Conservation (phyloP, 192 early-diverging fungal species). For the Cladochytrium replicatum region DNA sequence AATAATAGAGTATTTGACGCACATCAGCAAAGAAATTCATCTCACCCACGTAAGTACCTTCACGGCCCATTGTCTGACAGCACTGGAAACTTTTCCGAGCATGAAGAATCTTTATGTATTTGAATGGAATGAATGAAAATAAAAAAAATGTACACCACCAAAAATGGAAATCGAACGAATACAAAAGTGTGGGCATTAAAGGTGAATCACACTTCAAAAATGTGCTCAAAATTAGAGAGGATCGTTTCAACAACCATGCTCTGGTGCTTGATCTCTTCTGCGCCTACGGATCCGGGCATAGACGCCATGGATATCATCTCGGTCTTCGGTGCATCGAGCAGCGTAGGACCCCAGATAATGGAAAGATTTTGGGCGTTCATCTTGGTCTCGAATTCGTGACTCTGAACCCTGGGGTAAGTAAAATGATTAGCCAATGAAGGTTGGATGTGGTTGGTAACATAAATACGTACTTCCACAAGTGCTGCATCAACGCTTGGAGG, state of each 20-base stretch:
- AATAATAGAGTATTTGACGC: too few relatives aligned
- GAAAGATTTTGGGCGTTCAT: conserved; percentile 81
- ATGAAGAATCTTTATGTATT: too few relatives aligned
- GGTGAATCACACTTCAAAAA: conserved; percentile 62
- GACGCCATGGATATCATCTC: background rate
- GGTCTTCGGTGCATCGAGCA: conserved; percentile 45
- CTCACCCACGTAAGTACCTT: too few relatives aligned
- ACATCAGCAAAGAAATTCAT: too few relatives aligned
- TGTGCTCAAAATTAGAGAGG: conserved; percentile 48
- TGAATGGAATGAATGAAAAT: conserved; percentile 24
- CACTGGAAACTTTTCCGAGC: too few relatives aligned
- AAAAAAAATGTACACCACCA: conserved; percentile 21
- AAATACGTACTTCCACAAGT: conserved; percentile 60
- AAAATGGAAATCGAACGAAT: too few relatives aligned
- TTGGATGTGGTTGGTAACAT: background rate
- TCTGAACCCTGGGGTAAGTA: conserved; percentile 51
- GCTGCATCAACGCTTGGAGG: conserved; percentile 65
- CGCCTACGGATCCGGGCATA: too few relatives aligned
- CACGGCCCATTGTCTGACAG: too few relatives aligned
- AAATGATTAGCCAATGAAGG: too few relatives aligned
- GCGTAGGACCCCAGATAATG: conserved; percentile 89
- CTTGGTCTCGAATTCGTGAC: conserved; percentile 67
- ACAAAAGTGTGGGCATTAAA: too few relatives aligned
- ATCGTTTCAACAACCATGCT: conserved; percentile 56
- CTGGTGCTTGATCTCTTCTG: conserved; percentile 53